These are phyloP conservation scores for Naganishia onofrii DNA, from an alignment of 768 basidiomycete species.

Conservation along the genomic window DNA sequence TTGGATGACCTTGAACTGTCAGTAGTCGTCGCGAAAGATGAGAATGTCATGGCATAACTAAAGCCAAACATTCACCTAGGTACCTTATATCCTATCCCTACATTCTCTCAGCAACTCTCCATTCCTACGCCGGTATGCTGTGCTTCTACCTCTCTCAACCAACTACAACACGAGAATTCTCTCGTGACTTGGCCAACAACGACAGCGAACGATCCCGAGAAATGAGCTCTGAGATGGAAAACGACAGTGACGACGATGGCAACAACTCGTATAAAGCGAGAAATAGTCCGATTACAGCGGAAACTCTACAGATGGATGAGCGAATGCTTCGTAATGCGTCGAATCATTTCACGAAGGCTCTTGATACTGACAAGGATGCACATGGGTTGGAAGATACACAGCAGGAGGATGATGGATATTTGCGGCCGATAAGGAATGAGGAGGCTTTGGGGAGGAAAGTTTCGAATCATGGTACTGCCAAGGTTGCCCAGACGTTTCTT, in stretches of 20 bases:
- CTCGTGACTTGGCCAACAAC: background rate
- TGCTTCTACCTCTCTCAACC: conserved; percentile 57
- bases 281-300: background rate
- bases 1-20: conserved; percentile 84
- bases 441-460: background rate
- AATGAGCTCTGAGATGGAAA: background rate
- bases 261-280: background rate
- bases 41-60: conserved; percentile 8
- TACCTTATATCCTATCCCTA: conserved; percentile 86
- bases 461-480: background rate
- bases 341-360: conserved; percentile 18
- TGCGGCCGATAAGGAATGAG: background rate
- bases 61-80: conserved; percentile 42
- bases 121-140: conserved; percentile 77
- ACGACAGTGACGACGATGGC: background rate
- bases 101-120: conserved; percentile 73
- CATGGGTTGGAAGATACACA: background rate
- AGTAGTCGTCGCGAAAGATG: conserved; percentile 41
- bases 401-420: background rate
- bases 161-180: background rate
- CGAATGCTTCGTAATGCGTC: conserved; percentile 13
- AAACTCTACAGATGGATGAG: background rate
- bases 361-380: conserved; percentile 24
- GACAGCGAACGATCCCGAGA: background rate
- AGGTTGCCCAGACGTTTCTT: conserved; percentile 22